Evolutionary conservation across 306 rosid species (phyloP).

Genomic region (Bauhinia variegata): DNA sequence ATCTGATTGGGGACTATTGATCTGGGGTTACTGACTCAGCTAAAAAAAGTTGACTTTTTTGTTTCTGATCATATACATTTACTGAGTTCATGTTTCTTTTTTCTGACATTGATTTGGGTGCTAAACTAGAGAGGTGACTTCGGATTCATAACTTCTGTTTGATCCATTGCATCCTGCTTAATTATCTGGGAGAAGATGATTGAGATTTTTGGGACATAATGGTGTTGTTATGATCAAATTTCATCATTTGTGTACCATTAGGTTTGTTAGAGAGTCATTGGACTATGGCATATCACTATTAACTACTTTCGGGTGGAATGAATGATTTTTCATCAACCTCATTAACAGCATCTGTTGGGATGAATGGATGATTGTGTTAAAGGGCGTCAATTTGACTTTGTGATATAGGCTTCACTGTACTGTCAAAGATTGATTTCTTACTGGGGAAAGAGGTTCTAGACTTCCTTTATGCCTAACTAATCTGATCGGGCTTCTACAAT

Average conservation of each 20-base stretch:
- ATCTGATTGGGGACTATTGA: background rate
- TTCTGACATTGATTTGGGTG: background rate
- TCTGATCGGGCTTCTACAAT: too few relatives aligned
- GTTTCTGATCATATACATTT: constrained; percentile 37
- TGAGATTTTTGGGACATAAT: too few relatives aligned
- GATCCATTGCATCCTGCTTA: background rate
- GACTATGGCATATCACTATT: too few relatives aligned
- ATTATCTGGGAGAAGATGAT: background rate
- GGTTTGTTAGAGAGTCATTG: too few relatives aligned
- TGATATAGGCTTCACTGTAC: background rate
- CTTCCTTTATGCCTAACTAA: too few relatives aligned
- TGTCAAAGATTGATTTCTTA: background rate
- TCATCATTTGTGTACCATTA: too few relatives aligned
- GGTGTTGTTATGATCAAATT: background rate
- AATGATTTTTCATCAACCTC: too few relatives aligned
- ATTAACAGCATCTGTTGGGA: too few relatives aligned
- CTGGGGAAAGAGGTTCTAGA: background rate
- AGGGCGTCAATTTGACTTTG: too few relatives aligned
- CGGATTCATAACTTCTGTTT: background rate
- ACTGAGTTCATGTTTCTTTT: constrained; percentile 2
- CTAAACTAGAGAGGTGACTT: background rate
- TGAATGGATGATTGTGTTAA: too few relatives aligned
- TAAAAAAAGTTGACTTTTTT: background rate
- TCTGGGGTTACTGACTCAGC: constrained; percentile 27
- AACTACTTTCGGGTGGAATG: too few relatives aligned